phyloP scores from a whole-genome alignment of 768 basidiomycete genomes.

The Termitomyces heimii region DNA sequence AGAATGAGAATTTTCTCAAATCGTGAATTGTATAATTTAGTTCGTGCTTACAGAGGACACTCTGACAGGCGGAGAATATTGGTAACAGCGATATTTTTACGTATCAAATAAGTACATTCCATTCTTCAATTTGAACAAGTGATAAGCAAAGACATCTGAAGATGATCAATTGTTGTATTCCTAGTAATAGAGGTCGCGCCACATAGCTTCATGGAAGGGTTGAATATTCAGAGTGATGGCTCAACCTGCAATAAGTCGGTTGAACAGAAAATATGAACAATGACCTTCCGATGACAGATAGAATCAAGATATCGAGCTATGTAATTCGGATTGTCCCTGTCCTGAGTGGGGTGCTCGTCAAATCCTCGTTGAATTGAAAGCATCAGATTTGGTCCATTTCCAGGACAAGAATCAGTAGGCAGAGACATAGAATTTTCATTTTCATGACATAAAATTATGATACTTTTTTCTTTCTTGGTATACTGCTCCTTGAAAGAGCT shows the following conservation, averaged over 20 bases:
- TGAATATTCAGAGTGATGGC: background rate
- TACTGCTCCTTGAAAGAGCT: too few species aligned
- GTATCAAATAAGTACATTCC: too few species aligned
- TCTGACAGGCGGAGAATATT: background rate
- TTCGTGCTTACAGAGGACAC: background rate
- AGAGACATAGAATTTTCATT: too few species aligned
- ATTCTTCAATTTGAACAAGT: background rate
- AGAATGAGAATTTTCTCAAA: background rate
- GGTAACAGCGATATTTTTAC: background rate
- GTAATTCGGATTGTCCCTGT: background rate
- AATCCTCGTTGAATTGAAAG: background rate
- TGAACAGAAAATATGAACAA: too few species aligned
- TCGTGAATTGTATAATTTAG: background rate
- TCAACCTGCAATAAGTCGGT: background rate
- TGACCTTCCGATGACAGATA: too few species aligned
- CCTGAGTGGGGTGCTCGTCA: background rate
- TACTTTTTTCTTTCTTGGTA: background rate
- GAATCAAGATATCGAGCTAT: too few species aligned
- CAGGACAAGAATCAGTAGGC: too few species aligned
- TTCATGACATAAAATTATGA: too few species aligned
- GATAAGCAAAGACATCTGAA: background rate
- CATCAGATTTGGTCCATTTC: too few species aligned
- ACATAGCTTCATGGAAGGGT: too few species aligned
- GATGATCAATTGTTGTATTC: background rate
- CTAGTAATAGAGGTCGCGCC: background rate